Evolutionary conservation across 495 filamentous ascomycete species (phyloP).

Genomic region (Aspergillus sclerotiicarbonarius): DNA sequence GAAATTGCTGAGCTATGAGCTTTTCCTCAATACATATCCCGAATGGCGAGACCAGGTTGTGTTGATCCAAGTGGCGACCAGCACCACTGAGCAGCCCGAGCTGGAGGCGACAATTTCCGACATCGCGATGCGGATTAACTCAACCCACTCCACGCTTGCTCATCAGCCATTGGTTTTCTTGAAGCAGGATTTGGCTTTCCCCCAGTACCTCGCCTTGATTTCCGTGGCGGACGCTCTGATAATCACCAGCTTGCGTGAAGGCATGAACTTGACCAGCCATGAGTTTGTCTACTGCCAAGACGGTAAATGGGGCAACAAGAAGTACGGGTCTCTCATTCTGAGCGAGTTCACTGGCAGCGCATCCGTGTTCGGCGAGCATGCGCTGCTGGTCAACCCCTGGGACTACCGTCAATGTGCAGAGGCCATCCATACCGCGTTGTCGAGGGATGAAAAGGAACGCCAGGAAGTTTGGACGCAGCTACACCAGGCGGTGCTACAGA

Average conservation of each 20-base stretch:
- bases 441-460: slow-evolving; percentile 71
- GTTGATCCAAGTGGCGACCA: slow-evolving; percentile 88
- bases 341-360: slow-evolving; percentile 93
- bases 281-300: slow-evolving; percentile 94
- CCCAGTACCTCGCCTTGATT: slow-evolving; percentile 85
- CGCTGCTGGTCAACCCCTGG: slow-evolving; percentile 87
- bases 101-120: slow-evolving; percentile 84
- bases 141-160: slow-evolving; percentile 77
- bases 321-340: slow-evolving; percentile 82
- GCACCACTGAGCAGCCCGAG: slow-evolving; percentile 80
- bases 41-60: slow-evolving; percentile 85
- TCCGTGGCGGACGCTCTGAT: slow-evolving; percentile 86
- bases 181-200: slow-evolving; percentile 87
- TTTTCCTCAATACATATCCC: slow-evolving; percentile 90
- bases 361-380: slow-evolving; percentile 71
- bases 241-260: slow-evolving; percentile 89
- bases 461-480: slow-evolving; percentile 69
- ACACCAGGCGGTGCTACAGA: slow-evolving; percentile 69
- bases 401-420: slow-evolving; percentile 81
- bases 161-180: slow-evolving; percentile 92
- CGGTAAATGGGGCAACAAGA: slow-evolving; percentile 68
- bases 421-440: slow-evolving; percentile 76
- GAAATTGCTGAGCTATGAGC: slow-evolving; percentile 87
- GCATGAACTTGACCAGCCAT: slow-evolving; percentile 92
- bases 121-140: slow-evolving; percentile 91